phyloP scores from a whole-genome alignment of 306 rosid species.

The Hylodesmum podocarpum region DNA sequence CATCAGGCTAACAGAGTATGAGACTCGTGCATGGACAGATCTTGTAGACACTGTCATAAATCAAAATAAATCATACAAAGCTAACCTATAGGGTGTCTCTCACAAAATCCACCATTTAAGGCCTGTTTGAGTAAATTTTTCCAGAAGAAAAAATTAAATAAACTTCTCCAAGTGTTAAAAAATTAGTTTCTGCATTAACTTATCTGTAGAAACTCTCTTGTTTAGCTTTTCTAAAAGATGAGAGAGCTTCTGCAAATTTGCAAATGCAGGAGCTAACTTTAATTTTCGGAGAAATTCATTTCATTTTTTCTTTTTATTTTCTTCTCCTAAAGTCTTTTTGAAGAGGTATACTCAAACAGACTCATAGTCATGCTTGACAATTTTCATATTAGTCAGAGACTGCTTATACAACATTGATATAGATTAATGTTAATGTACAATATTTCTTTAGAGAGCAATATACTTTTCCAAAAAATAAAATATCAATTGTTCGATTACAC shows the following conservation, averaged over 20 bases:
- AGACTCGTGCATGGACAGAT: not conserved
- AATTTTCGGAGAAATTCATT: too few species aligned
- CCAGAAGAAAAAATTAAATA: too few species aligned
- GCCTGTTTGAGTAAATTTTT: too few species aligned
- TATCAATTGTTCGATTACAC: not conserved
- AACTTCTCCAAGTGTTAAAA: too few species aligned
- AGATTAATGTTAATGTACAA: not conserved
- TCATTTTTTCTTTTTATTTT: too few species aligned
- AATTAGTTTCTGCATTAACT: too few species aligned
- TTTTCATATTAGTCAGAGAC: not conserved
- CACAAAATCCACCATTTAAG: not conserved
- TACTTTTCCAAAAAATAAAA: constrained; percentile 11
- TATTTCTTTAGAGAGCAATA: not conserved
- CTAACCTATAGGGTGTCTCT: not conserved
- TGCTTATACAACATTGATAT: not conserved
- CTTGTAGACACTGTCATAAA: not conserved
- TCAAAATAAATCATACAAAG: not conserved
- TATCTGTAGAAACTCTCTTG: too few species aligned
- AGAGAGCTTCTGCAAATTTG: too few species aligned
- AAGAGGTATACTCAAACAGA: too few species aligned
- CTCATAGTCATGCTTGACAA: not conserved
- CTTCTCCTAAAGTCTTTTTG: too few species aligned
- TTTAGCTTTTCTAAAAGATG: too few species aligned
- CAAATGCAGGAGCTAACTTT: too few species aligned
- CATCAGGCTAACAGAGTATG: not conserved